Evolutionary conservation across 2,329 filamentous ascomycete species (phyloP), one percentile per base, ranked within the genome.

Genomic region (Aspergillus brasiliensis): DNA sequence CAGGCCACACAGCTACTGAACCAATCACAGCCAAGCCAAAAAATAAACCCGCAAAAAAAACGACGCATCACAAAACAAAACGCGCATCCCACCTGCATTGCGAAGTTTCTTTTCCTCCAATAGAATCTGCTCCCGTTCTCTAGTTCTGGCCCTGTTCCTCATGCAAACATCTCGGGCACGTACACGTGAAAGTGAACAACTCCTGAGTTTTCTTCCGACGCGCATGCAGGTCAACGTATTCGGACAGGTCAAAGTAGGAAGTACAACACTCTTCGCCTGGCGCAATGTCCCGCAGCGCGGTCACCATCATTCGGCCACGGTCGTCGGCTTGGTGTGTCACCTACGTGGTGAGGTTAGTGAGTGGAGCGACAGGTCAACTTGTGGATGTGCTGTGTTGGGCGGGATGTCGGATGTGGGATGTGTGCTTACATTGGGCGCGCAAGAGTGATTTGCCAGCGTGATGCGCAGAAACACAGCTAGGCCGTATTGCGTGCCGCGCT

Each of bases 71-170:
- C 31, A 34, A 34, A 34, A 34, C 31, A n/a, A n/a, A n/a, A n/a
- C n/a, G n/a, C n/a, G 31, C 4, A 13, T 1, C 31, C 31, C 2
- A 34, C 31, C 31, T 31, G 37, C 38, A 13, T 31, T 51, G 51
- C 67, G 61, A 46, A 58, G 69, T 64, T 73, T 67, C 28, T 74
- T 68, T 73, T n/a, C n/a, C 38, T 6, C 37, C 31, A 34, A 34
- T 34, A 0, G 1, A 10, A 34, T 34, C 11, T 5, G 0, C n/a
- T 15, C 31, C 0, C 31, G 13, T 34, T 13, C 31, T 8, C 31
- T 8, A 44, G 6, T 8, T 8, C 11, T 44, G 40, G 40, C 0
- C 11, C 19, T 3, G 11, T 44, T 23, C 40, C 1, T 44, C 40
- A 8, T 44, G 17, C 40, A 44, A 44, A 21, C 40, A 44, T 10